phyloP scores from a whole-genome alignment of 2,329 filamentous ascomycete genomes.

The Fusarium camptoceras region DNA sequence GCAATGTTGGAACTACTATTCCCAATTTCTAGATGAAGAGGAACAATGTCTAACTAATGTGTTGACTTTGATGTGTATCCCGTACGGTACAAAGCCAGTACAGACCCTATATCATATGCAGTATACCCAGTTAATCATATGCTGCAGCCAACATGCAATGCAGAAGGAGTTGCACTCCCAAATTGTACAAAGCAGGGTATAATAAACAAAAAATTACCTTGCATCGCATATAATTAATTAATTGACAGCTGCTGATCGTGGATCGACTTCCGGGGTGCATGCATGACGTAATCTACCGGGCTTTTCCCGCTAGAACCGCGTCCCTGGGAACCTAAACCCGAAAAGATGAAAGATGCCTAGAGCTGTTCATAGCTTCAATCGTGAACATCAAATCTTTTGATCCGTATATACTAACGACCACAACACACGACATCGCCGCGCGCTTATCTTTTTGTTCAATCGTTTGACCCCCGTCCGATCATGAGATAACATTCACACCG shows the following conservation, averaged over 20 bases:
- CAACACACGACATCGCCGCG: neutral
- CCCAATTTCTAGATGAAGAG: slow-evolving; percentile 3
- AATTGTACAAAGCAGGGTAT: neutral
- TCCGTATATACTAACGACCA: neutral
- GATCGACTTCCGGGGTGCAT: slow-evolving; percentile 16
- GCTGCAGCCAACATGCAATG: neutral
- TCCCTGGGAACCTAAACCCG: slow-evolving; percentile 11
- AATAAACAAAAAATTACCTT: neutral
- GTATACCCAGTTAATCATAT: neutral
- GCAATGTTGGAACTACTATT: slow-evolving; percentile 15
- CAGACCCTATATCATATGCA: neutral
- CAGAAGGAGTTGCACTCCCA: neutral
- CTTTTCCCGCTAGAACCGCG: slow-evolving; percentile 16
- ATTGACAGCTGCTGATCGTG: neutral
- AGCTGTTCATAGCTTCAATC: slow-evolving; percentile 31
- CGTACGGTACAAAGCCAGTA: neutral
- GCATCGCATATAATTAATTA: neutral
- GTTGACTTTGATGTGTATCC: neutral
- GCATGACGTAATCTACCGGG: slow-evolving; percentile 34
- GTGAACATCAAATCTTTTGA: neutral
- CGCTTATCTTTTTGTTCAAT: neutral
- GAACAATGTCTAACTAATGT: neutral
- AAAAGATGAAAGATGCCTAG: slow-evolving; percentile 28
- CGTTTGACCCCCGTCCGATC: slow-evolving; percentile 25
- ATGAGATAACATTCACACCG: slow-evolving; percentile 40